Evolutionary conservation across 306 rosid genomes (phyloP).

Genomic region (Castanospermum australe): DNA sequence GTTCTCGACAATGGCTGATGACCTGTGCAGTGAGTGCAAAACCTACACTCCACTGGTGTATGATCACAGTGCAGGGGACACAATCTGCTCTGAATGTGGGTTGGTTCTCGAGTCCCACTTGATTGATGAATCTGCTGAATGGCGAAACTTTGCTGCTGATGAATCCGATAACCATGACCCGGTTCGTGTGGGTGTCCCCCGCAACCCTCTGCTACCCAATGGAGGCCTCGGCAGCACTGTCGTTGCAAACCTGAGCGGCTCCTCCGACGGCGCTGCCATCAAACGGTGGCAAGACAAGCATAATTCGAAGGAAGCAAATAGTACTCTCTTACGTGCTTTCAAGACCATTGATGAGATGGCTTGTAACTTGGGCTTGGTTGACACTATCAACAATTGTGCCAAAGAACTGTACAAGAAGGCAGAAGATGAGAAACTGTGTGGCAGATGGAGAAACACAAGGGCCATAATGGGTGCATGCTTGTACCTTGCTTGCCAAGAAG

Average conservation of each 20-base stretch:
- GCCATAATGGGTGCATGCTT: not conserved
- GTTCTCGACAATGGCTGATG: not conserved
- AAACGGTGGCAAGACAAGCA: not conserved
- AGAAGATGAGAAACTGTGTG: not conserved
- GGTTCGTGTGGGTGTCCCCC: too few relatives aligned
- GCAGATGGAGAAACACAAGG: not conserved
- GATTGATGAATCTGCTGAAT: not conserved
- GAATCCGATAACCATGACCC: not conserved
- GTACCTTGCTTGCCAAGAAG: slow-evolving; percentile 12
- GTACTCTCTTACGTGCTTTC: not conserved
- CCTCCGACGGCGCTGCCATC: not conserved
- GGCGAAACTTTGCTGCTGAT: slow-evolving; percentile 17
- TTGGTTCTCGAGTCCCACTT: not conserved
- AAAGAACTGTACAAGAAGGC: not conserved
- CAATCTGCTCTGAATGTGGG: slow-evolving; percentile 29
- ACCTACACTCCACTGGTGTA: not conserved
- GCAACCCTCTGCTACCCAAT: not conserved
- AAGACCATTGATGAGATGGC: not conserved
- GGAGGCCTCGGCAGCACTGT: not conserved
- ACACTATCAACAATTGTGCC: not conserved
- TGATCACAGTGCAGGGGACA: slow-evolving; percentile 6
- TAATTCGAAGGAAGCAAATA: not conserved
- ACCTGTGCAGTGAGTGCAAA: not conserved
- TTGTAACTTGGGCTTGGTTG: not conserved
- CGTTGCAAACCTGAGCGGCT: not conserved